These are phyloP conservation scores for Heterobasidion irregulare DNA, from an alignment of 1,284 basidiomycete species.

Conservation along the genomic window DNA sequence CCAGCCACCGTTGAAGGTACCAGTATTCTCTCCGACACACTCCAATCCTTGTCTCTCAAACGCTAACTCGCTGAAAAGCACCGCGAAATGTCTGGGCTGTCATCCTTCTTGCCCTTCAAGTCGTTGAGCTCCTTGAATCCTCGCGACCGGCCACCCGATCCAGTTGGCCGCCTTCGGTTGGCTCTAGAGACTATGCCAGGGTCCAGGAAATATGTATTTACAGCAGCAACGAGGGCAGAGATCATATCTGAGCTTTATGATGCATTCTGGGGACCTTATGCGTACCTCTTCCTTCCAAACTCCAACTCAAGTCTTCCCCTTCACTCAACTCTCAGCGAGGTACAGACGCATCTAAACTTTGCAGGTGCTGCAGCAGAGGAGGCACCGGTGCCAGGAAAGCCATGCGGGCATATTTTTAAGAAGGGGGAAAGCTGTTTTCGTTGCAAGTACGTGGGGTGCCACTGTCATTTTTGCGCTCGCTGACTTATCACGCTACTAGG, in stretches of 20 bases:
- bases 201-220: slow-evolving; percentile 68
- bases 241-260: slow-evolving; percentile 73
- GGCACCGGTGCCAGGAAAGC: slow-evolving; percentile 51
- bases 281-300: slow-evolving; percentile 59
- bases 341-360: slow-evolving; percentile 50
- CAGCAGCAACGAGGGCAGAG: slow-evolving; percentile 60
- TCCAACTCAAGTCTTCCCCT: slow-evolving; percentile 51
- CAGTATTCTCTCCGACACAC: neutral
- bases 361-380: slow-evolving; percentile 48
- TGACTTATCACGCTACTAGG: slow-evolving; percentile 29
- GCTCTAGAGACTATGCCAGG: slow-evolving; percentile 72
- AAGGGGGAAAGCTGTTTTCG: slow-evolving; percentile 84
- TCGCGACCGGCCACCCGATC: slow-evolving; percentile 43
- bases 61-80: neutral
- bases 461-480: neutral
- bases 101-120: slow-evolving; percentile 41
- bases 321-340: slow-evolving; percentile 55
- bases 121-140: slow-evolving; percentile 43
- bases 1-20: no score
- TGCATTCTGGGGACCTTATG: slow-evolving; percentile 70
- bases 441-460: slow-evolving; percentile 67
- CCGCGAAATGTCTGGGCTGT: slow-evolving; percentile 31
- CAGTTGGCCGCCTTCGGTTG: slow-evolving; percentile 62
- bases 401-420: slow-evolving; percentile 72
- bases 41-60: neutral